Conservation (phyloP, 306 rosid species). For the Fagus sylvatica region DNA sequence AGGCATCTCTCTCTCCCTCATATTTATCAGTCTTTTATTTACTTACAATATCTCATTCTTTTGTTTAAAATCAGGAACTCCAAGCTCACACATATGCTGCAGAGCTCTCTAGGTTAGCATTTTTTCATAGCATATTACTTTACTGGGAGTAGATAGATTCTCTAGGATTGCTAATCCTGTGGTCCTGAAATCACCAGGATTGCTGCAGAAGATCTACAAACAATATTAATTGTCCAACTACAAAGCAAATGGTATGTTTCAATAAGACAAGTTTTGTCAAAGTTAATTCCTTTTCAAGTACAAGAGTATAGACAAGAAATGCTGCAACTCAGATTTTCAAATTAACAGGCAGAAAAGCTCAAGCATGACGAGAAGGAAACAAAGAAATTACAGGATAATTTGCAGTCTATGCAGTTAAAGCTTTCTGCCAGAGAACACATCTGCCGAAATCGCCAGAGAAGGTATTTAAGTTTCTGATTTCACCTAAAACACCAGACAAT, state of each 20-base stretch:
- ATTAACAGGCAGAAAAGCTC: conserved; percentile 71
- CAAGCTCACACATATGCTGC: conserved; percentile 91
- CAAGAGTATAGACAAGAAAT: background rate
- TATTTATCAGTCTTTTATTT: no score
- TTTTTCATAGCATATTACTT: conserved; percentile 12
- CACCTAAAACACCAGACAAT: background rate
- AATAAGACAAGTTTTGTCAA: background rate
- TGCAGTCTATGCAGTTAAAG: conserved; percentile 68
- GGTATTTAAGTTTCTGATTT: conserved; percentile 39
- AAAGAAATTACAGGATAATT: conserved; percentile 72
- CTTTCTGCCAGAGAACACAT: conserved; percentile 79
- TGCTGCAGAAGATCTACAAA: background rate
- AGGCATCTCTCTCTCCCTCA: conserved; percentile 48
- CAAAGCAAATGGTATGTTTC: conserved; percentile 92
- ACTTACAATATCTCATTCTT: conserved; percentile 17
- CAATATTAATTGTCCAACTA: background rate
- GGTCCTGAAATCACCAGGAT: conserved; percentile 1
- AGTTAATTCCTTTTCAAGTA: conserved; percentile 9
- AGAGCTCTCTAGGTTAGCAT: conserved; percentile 88
- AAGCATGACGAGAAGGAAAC: conserved; percentile 93
- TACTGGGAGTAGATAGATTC: conserved; percentile 7
- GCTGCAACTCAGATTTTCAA: conserved; percentile 8
- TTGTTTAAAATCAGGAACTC: conserved; percentile 70
- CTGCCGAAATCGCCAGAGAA: conserved; percentile 82
- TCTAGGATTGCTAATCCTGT: background rate